phyloP scores from a whole-genome alignment of 164 flowering plant genomes.

The Stephania cephalantha region DNA sequence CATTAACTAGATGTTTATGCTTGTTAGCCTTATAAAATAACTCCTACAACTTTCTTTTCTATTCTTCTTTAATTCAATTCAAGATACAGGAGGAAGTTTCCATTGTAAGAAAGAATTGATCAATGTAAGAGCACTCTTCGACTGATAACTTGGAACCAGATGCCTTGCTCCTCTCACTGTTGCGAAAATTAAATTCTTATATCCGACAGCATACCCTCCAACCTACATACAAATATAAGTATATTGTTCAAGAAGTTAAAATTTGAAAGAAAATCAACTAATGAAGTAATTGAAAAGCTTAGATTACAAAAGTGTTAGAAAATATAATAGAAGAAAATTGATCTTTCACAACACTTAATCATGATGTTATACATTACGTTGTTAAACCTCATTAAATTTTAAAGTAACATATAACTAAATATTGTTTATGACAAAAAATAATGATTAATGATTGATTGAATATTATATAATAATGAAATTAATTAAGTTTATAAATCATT shows the following conservation, averaged over 20 bases:
- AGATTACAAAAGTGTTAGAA: background rate
- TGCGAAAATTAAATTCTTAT: conserved; percentile 32
- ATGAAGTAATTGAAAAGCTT: background rate
- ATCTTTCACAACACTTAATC: too few relatives aligned
- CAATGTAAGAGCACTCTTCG: conserved; percentile 26
- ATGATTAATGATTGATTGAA: too few relatives aligned
- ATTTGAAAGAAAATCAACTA: background rate
- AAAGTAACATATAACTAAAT: too few relatives aligned
- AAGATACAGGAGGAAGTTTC: conserved; percentile 10
- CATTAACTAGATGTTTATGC: too few relatives aligned
- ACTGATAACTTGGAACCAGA: conserved; percentile 38
- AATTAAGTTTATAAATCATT: too few relatives aligned
- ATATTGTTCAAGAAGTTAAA: background rate
- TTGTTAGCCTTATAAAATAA: too few relatives aligned
- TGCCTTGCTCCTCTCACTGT: conserved; percentile 48
- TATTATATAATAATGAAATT: too few relatives aligned
- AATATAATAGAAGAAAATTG: too few relatives aligned
- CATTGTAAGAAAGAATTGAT: conserved; percentile 32
- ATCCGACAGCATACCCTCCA: conserved; percentile 40
- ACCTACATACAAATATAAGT: conserved; percentile 24
- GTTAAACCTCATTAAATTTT: too few relatives aligned
- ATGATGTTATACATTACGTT: too few relatives aligned
- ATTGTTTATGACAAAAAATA: too few relatives aligned
- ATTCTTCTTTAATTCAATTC: background rate
- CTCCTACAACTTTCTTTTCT: background rate